Conservation (phyloP, 2,329 filamentous ascomycete genomes). For the Fusarium neocosmosporiellum region DNA sequence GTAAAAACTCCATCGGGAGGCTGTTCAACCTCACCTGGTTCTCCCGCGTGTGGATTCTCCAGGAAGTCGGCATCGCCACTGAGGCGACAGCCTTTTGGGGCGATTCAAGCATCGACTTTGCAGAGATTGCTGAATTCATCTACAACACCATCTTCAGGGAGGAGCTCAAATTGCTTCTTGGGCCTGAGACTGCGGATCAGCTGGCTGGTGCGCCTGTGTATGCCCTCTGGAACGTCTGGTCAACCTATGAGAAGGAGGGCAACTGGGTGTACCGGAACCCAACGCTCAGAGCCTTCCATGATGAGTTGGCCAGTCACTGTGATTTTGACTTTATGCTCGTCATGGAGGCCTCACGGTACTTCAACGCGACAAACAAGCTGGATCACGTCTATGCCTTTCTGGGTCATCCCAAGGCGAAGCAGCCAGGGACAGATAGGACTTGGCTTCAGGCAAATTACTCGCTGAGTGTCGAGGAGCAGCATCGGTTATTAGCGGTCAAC, state of each 20-base stretch:
- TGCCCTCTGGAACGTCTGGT: conserved; percentile 17
- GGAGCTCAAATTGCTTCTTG: not conserved
- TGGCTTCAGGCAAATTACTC: conserved; percentile 17
- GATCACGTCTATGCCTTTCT: conserved; percentile 16
- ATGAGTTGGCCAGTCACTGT: not conserved
- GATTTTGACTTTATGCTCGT: conserved; percentile 16
- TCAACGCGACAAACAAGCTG: conserved; percentile 12
- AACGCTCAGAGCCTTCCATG: not conserved
- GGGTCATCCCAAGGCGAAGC: conserved; percentile 10
- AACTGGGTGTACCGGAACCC: conserved; percentile 6
- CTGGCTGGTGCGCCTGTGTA: conserved; percentile 6
- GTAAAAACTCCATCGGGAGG: not conserved
- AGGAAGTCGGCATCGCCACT: conserved; percentile 6
- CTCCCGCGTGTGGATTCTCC: conserved; percentile 8
- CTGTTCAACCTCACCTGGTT: conserved; percentile 11
- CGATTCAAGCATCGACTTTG: conserved; percentile 1
- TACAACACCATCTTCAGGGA: conserved; percentile 3
- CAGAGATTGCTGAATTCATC: conserved; percentile 11
- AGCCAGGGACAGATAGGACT: not conserved
- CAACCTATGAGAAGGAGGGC: conserved; percentile 6
- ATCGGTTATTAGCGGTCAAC: not conserved
- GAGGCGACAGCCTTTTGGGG: conserved; percentile 13
- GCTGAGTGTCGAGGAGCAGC: conserved; percentile 1
- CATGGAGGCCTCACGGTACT: conserved; percentile 12
- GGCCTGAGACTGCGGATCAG: not conserved